These are phyloP conservation scores for Aphanomyces cochlioides DNA, from an alignment of 352 stramenopile species.

Conservation along the genomic window DNA sequence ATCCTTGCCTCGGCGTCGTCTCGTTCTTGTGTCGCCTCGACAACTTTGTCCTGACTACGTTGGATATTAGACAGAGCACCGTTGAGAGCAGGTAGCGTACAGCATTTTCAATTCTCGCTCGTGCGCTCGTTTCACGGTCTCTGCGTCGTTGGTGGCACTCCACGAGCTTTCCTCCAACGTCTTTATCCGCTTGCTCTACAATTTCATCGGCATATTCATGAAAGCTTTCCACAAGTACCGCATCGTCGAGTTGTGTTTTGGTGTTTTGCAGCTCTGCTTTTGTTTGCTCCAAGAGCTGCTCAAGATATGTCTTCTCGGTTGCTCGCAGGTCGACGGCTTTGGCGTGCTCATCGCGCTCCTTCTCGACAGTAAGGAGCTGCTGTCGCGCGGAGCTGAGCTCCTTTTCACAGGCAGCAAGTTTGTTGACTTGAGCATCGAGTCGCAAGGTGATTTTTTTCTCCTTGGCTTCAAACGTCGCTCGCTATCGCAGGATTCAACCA, in stretches of 20 bases:
- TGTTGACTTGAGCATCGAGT: constrained; percentile 15
- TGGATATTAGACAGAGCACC: neutral
- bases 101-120: constrained; percentile 2
- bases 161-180: constrained; percentile 19
- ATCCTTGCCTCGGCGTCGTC: neutral
- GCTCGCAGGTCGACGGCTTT: neutral
- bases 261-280: constrained; percentile 33
- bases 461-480: neutral
- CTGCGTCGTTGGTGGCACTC: constrained; percentile 37
- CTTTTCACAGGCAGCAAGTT: neutral
- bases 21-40: neutral
- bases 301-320: constrained; percentile 5
- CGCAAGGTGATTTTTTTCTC: constrained; percentile 11
- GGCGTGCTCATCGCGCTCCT: constrained; percentile 20
- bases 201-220: neutral
- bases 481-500: neutral
- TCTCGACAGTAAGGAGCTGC: constrained; percentile 26
- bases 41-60: constrained; percentile 14
- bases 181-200: neutral
- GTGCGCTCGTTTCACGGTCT: constrained; percentile 4
- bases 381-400: constrained; percentile 18
- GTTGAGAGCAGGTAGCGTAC: neutral
- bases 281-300: constrained; percentile 31
- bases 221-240: neutral
- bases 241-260: constrained; percentile 30